Conservation (phyloP, 768 basidiomycete genomes). For the Tubosaeta sp. region DNA sequence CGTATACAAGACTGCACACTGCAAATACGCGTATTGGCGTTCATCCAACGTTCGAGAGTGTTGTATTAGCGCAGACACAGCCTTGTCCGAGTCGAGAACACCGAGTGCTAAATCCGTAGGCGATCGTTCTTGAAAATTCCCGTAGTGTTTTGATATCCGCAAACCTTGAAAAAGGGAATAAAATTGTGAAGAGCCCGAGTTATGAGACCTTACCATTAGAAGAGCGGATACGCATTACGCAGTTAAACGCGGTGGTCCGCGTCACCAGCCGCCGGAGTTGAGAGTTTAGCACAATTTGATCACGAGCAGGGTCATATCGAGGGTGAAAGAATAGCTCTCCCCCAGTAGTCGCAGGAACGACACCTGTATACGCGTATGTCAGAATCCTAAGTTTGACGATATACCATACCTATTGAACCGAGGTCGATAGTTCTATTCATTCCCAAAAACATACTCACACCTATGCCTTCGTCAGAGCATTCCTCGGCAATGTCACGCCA, state of each 20-base stretch:
- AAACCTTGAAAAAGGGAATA: constrained; percentile 42
- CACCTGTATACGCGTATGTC: constrained; percentile 37
- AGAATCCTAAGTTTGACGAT: constrained; percentile 3
- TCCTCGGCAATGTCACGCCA: constrained; percentile 88
- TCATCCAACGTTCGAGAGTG: constrained; percentile 68
- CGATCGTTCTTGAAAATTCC: constrained; percentile 66
- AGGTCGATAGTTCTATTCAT: constrained; percentile 79
- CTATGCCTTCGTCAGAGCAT: constrained; percentile 85
- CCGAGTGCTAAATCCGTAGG: constrained; percentile 77
- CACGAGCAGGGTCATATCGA: constrained; percentile 70
- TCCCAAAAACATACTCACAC: constrained; percentile 84
- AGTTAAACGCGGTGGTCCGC: constrained; percentile 75
- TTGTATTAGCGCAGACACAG: constrained; percentile 70
- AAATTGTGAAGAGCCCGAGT: constrained; percentile 6
- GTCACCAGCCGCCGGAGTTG: constrained; percentile 68
- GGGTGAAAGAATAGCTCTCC: constrained; percentile 93
- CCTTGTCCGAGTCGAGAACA: constrained; percentile 74
- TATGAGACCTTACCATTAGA: constrained; percentile 60
- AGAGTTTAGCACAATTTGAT: constrained; percentile 61
- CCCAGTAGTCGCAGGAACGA: constrained; percentile 70
- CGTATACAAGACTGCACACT: constrained; percentile 88
- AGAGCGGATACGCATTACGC: constrained; percentile 74
- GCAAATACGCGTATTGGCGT: constrained; percentile 71
- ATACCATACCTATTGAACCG: constrained; percentile 68
- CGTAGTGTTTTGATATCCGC: constrained; percentile 60